Conservation (phyloP, 352 stramenopile genomes). For the Thalassiosira livingstoniorum region DNA sequence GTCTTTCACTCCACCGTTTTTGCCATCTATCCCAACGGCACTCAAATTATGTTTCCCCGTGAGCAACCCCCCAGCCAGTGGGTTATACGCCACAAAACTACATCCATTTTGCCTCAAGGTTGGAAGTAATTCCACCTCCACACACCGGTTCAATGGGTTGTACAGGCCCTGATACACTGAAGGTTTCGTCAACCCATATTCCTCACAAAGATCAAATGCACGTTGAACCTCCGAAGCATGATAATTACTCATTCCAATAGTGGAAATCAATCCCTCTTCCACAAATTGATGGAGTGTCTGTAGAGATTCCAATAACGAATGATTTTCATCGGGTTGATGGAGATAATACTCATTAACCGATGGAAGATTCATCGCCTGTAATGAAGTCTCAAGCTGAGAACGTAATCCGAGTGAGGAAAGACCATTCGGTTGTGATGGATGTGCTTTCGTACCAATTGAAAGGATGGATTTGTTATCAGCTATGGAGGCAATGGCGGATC, state of each 20-base stretch:
- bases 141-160: constrained; percentile 86
- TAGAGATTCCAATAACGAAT: constrained; percentile 80
- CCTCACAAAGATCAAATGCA: constrained; percentile 82
- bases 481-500: constrained; percentile 11
- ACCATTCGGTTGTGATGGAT: constrained; percentile 76
- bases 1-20: constrained; percentile 39
- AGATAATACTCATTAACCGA: constrained; percentile 85
- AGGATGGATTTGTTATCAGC: constrained; percentile 6
- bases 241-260: constrained; percentile 88
- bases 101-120: constrained; percentile 78
- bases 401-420: constrained; percentile 78
- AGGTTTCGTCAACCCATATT: constrained; percentile 80
- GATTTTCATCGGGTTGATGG: constrained; percentile 85
- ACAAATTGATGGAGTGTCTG: constrained; percentile 74
- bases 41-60: constrained; percentile 80
- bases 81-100: constrained; percentile 88
- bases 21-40: background rate
- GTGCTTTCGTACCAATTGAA: constrained; percentile 81
- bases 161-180: constrained; percentile 89
- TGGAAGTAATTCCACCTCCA: constrained; percentile 86
- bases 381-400: constrained; percentile 77
- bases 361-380: constrained; percentile 62
- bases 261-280: constrained; percentile 70
- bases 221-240: constrained; percentile 81
- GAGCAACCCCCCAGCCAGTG: constrained; percentile 84